Evolutionary conservation across 2,329 filamentous ascomycete genomes (phyloP).

Genomic region (Penicillium sp.): DNA sequence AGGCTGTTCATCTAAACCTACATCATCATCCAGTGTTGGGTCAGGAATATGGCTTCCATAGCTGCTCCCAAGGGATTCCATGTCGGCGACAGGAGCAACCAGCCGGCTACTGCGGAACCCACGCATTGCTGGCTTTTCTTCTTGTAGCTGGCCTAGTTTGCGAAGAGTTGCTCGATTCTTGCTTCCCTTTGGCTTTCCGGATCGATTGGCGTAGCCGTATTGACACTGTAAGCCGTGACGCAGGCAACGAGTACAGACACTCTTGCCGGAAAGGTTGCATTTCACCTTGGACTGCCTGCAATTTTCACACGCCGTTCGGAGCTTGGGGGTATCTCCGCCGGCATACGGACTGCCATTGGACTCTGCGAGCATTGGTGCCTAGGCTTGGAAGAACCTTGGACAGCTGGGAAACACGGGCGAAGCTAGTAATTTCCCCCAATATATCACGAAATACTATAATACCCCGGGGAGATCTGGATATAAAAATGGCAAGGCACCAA

Average conservation of each 20-base stretch:
- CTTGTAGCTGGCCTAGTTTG: slow-evolving; percentile 39
- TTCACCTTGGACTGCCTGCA: slow-evolving; percentile 45
- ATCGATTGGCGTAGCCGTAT: slow-evolving; percentile 42
- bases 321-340: slow-evolving; percentile 34
- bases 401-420: not conserved
- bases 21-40: slow-evolving; percentile 20
- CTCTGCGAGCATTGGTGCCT: slow-evolving; percentile 30
- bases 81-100: slow-evolving; percentile 13
- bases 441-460: not conserved
- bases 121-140: slow-evolving; percentile 27
- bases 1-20: slow-evolving; percentile 2
- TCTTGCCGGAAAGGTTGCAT: slow-evolving; percentile 40
- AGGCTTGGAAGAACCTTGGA: not conserved
- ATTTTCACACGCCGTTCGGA: slow-evolving; percentile 42
- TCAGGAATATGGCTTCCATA: slow-evolving; percentile 14
- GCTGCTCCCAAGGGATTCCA: slow-evolving; percentile 8
- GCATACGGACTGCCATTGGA: slow-evolving; percentile 24
- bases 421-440: slow-evolving; percentile 1
- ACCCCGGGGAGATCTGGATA: not conserved
- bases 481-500: slow-evolving; percentile 4
- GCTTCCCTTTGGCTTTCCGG: slow-evolving; percentile 43
- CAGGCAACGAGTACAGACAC: slow-evolving; percentile 40
- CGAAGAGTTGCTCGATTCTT: slow-evolving; percentile 41
- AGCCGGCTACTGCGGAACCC: slow-evolving; percentile 19
- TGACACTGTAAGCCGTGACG: slow-evolving; percentile 41